Evolutionary conservation across 305 asterid genomes (phyloP).

Genomic region (Solanum aculeatissimum): DNA sequence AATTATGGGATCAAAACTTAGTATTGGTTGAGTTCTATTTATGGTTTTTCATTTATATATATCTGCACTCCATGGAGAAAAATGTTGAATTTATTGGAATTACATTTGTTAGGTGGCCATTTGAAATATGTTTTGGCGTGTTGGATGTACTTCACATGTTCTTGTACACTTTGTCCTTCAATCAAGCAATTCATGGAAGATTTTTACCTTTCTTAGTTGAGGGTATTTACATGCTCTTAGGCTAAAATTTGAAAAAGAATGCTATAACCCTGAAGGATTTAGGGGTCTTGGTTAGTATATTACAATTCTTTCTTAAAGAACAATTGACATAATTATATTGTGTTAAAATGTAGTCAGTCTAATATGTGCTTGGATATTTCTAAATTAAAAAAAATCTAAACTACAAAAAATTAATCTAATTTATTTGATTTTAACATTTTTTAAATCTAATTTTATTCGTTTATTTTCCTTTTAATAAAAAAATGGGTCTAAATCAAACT

Average conservation of each 20-base stretch:
- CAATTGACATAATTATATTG: too few species aligned
- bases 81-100: neutral
- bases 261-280: too few species aligned
- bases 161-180: neutral
- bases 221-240: too few species aligned
- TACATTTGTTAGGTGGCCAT: neutral
- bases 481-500: neutral
- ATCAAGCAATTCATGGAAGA: neutral
- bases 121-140: neutral
- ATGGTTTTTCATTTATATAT: neutral
- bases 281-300: too few species aligned
- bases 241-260: too few species aligned
- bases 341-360: too few species aligned
- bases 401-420: neutral
- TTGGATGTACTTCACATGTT: neutral
- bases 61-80: neutral
- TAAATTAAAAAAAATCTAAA: too few species aligned
- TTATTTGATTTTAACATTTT: neutral
- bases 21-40: neutral
- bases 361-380: too few species aligned
- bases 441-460: neutral
- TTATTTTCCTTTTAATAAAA: neutral
- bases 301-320: too few species aligned
- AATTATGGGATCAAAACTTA: neutral
- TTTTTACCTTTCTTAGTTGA: neutral